Evolutionary conservation across 768 basidiomycete genomes (phyloP).

Genomic region (Phylloporus rhodoxanthus): DNA sequence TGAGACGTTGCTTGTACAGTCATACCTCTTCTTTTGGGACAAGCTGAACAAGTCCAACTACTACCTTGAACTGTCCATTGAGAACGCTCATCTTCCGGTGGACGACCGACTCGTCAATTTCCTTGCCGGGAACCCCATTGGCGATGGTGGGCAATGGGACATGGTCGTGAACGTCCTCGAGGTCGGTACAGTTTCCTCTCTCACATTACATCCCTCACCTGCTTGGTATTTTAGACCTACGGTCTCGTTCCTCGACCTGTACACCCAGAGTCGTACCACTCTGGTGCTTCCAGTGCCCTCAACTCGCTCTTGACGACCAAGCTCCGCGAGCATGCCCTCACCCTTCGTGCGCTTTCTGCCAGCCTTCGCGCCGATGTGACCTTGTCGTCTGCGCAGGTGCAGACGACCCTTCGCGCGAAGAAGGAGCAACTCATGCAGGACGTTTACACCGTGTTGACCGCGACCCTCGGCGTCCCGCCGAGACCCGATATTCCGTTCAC

Average conservation of each 20-base stretch:
- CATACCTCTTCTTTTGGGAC: conserved; percentile 94
- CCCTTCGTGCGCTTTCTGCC: conserved; percentile 59
- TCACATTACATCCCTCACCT: conserved; percentile 26
- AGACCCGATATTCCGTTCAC: conserved; percentile 62
- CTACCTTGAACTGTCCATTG: conserved; percentile 82
- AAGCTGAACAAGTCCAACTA: conserved; percentile 89
- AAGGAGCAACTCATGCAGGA: conserved; percentile 85
- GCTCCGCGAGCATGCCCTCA: conserved; percentile 84
- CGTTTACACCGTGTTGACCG: conserved; percentile 76
- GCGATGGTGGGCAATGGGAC: conserved; percentile 94
- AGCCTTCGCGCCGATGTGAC: conserved; percentile 44
- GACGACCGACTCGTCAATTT: conserved; percentile 79
- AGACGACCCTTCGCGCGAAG: conserved; percentile 61
- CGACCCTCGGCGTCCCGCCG: conserved; percentile 84
- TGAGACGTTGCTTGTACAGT: conserved; percentile 35
- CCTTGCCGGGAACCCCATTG: conserved; percentile 71
- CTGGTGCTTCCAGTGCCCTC: conserved; percentile 64
- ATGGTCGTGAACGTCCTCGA: conserved; percentile 72
- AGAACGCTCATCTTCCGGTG: conserved; percentile 71
- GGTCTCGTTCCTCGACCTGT: conserved; percentile 80
- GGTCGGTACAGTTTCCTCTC: conserved; percentile 29
- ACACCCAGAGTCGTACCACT: conserved; percentile 83
- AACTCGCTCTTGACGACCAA: conserved; percentile 82
- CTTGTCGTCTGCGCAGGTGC: conserved; percentile 42
- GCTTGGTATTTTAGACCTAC: conserved; percentile 46